phyloP scores from a whole-genome alignment of 2,329 filamentous ascomycete genomes.

The Phialophora chinensis region DNA sequence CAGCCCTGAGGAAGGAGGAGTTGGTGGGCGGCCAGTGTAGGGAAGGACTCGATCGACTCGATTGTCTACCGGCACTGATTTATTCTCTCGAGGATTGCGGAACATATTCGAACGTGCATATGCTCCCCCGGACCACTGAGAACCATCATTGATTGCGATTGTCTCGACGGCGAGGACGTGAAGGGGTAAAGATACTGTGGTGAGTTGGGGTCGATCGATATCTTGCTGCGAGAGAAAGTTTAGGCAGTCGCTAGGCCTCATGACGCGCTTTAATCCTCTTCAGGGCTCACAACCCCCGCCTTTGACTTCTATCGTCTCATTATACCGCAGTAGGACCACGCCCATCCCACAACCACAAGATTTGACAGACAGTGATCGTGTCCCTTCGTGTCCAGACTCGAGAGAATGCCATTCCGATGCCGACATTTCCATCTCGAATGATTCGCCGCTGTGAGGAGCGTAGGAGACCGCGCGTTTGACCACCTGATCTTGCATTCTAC shows the following conservation, averaged over 20 bases:
- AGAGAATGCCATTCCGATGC: neutral
- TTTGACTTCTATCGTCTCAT: neutral
- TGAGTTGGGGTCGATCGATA: neutral
- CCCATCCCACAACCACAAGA: neutral
- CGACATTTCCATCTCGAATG: neutral
- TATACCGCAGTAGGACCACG: neutral
- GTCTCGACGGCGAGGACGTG: neutral
- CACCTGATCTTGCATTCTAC: neutral
- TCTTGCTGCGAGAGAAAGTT: neutral
- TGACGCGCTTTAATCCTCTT: neutral
- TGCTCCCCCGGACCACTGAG: constrained; percentile 14
- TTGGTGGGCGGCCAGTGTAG: constrained; percentile 35
- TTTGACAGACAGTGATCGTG: neutral
- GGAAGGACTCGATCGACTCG: constrained; percentile 23
- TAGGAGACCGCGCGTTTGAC: neutral
- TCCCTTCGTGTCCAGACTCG: neutral
- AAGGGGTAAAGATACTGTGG: neutral
- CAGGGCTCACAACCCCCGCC: neutral
- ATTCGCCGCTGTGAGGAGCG: neutral
- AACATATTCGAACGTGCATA: constrained; percentile 29
- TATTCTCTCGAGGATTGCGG: constrained; percentile 37
- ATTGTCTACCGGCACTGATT: constrained; percentile 11
- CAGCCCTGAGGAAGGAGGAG: constrained; percentile 25
- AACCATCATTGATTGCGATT: constrained; percentile 5
- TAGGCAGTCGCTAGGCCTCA: constrained; percentile 1